phyloP scores from a whole-genome alignment of 2,329 filamentous ascomycete species.

The Fusarium brevicatenulatum region DNA sequence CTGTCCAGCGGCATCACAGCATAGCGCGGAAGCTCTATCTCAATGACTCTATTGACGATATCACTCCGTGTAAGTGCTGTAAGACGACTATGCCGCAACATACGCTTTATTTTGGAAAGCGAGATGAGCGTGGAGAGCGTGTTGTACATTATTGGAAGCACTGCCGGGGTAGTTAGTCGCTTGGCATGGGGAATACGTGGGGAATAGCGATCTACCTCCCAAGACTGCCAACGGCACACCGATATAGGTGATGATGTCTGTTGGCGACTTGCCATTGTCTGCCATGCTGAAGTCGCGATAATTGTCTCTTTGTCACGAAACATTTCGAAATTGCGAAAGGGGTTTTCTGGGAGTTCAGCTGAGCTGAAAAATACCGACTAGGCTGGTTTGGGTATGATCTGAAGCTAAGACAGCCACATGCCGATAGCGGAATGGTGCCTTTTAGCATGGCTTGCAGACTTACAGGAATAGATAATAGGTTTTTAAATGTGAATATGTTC shows the following conservation, averaged over 20 bases:
- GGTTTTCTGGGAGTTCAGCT: slow-evolving; percentile 3
- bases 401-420: slow-evolving; percentile 6
- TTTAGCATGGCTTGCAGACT: neutral
- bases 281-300: slow-evolving; percentile 33
- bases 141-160: slow-evolving; percentile 74
- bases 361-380: slow-evolving; percentile 15
- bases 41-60: slow-evolving; percentile 72
- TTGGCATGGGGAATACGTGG: neutral
- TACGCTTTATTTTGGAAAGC: slow-evolving; percentile 68
- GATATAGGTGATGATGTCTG: slow-evolving; percentile 66
- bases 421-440: neutral
- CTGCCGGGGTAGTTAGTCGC: slow-evolving; percentile 38
- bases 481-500: neutral
- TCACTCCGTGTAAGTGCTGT: slow-evolving; percentile 70
- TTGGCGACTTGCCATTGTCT: slow-evolving; percentile 50
- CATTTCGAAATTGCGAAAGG: slow-evolving; percentile 1
- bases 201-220: slow-evolving; percentile 46
- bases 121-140: slow-evolving; percentile 68
- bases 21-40: slow-evolving; percentile 72
- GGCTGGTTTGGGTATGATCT: slow-evolving; percentile 4
- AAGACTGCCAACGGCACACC: slow-evolving; percentile 68
- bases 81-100: slow-evolving; percentile 65
- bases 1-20: slow-evolving; percentile 70
- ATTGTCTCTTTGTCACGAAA: neutral
- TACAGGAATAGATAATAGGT: no score